Percentiles rank a stretch among this genome's conserved stretches.
phyloP scores from a whole-genome alignment of 2,329 filamentous ascomycete genomes.

The Triangularia verruculosa region DNA sequence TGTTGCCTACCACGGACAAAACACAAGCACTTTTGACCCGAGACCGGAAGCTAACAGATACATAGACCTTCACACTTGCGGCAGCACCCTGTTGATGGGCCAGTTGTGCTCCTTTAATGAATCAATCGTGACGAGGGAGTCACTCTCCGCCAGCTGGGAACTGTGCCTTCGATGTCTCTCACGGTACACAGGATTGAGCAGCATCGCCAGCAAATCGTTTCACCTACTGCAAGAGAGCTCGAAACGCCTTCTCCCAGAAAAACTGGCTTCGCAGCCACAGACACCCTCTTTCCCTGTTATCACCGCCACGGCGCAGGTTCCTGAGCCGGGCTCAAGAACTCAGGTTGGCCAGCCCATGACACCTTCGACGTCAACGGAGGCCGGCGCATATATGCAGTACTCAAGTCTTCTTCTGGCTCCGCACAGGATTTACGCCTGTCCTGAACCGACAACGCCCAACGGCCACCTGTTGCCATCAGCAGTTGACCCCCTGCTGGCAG shows the following conservation, averaged over 20 bases:
- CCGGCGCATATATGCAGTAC: background rate
- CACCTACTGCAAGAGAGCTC: background rate
- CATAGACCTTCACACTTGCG: constrained; percentile 3
- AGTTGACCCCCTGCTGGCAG: background rate
- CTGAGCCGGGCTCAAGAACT: background rate
- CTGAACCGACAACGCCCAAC: background rate
- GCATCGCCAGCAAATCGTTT: background rate
- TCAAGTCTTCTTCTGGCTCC: background rate
- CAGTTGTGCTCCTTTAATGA: background rate
- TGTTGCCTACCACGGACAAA: too few species aligned
- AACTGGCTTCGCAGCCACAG: background rate
- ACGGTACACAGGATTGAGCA: background rate
- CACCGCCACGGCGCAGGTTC: background rate
- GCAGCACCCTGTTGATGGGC: constrained; percentile 7
- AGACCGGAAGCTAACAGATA: background rate
- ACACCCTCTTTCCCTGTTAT: background rate
- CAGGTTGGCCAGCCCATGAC: background rate
- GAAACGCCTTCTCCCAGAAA: background rate
- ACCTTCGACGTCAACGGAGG: background rate
- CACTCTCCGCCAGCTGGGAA: background rate
- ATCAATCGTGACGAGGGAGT: background rate
- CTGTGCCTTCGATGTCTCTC: background rate
- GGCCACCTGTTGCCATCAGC: background rate
- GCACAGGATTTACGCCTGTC: background rate
- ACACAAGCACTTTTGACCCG: background rate